Evolutionary conservation across 1,284 basidiomycete species (phyloP), one percentile per base, ranked within the genome.

Genomic region (Cutaneotrichosporon curvatum): DNA sequence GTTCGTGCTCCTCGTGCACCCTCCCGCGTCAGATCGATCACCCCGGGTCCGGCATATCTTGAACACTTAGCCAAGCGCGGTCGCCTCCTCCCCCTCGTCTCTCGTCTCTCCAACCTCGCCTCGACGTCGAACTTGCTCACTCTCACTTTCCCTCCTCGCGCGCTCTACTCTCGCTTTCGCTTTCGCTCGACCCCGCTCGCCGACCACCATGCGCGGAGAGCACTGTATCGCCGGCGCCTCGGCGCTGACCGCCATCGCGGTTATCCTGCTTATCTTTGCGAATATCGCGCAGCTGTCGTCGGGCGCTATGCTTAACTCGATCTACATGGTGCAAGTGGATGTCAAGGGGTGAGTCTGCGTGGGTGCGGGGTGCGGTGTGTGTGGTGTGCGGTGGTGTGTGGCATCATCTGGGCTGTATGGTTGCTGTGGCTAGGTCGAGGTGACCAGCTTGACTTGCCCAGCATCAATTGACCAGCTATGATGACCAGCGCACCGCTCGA

Each of bases 161-260:
- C 25, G 25, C 25, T 12, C 25, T 12, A 34, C 32, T 34, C 16
- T 34, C 16, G 6, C 32, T n/a, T n/a, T 34, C 16, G 8, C 32
- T 34, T 15, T 34, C 15, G 6, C 15, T 34, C 15, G 16, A 8
- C 28, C 8, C 28, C 28, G 28, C 28, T 14, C 9, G 28, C 28
- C 28, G 32, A 34, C 32, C 56, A 65, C 20, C 6, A 68, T 68
- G 67, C 48, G 62, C 54, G 65, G 65, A 19, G 65, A 68, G 65
- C 59, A 70, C 55, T 72, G 70, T 44, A 58, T 70, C 31, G 60
- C 60, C 9, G 66, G 66, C 48, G 70, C 67, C 19, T 60, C 61
- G 16, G 46, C 65, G 53, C 53, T 68, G 28, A 59, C 63, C 23
- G 50, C 58, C 45, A 56, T 70, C 37, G 58, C 68, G 6, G 47